Base-by-base conservation (phyloP, 305 asterid species). In the Fraxinus greggii region DNA sequence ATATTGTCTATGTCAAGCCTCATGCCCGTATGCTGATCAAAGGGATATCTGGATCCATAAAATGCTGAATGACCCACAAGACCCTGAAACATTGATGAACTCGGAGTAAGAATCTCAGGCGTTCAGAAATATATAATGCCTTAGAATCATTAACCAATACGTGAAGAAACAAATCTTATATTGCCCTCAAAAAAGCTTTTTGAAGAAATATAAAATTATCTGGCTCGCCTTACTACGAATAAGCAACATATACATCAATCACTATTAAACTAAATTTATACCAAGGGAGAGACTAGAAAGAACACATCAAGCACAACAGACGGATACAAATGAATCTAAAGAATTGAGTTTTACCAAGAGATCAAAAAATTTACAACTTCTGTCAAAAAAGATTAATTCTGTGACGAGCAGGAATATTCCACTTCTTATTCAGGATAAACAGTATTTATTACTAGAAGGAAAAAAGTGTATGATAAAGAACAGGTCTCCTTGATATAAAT, bases 1-100 rank as follows among this genome's bases (percentile, higher is more conserved):
- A 94, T 92, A 72, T 88, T 86, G 85, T 94, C 98, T 10, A 92
- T 86, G 87, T 93, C 98, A 38, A 94, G 95, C 83, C 94, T 90
- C 98, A 94, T 87, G 82, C 89, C 93, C 83, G 92, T 90, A 81
- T 94, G 95, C 78, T 91, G 97, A 88, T 93, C 97, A 59, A 87
- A 76, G 48, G 78, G 80, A 81, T 87, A 78, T 88, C 97, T 84
- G 80, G 94, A 86, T 76, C 93, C 98, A 84, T 91, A 80, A 21
- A 75, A 76, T 42, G 88, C 82, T 51, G 94, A 42, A 67, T 87
- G 92, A 69, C 83, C 85, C 87, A 87, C 70, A 63, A 84, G 81
- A 51, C 89, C 95, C 98, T 94, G 92, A 80, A 88, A 80, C 72
- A 78, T 78, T 29, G 76, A 45, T 24, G 78, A 72, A 75, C 65